Evolutionary conservation across 2,329 filamentous ascomycete species (phyloP), one percentile per base, ranked within the genome.

Genomic region (Alternaria consortialis): DNA sequence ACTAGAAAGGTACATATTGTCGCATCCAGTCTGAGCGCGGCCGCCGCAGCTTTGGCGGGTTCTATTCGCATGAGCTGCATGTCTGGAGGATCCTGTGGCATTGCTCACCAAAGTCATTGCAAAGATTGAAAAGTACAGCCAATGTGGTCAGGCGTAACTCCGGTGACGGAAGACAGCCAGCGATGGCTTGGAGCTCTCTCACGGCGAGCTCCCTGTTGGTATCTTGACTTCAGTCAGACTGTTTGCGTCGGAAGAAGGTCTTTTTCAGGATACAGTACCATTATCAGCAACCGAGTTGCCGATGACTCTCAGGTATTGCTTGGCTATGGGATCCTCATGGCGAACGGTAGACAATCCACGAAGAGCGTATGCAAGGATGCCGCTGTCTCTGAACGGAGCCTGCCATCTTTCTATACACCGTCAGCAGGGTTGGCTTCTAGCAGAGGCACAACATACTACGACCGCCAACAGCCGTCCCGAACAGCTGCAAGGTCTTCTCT

Each of bases 61-160:
- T 79, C 77, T 79, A 39, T 15, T 27, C 29, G 25, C 31, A 44
- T 77, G 48, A 74, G 70, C 47, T 60, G 53, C 36, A 13, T 37
- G 11, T 27, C 31, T 51, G 29, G 25, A 51, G 2, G 3, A 23
- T 23, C 70, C 39, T 70, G 34, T 44, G 27, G 29, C 46, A 36
- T 32, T 50, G 48, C 58, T 61, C 55, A 80, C 77, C 74, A 59
- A 72, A 81, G 50, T 80, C 79, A 20, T 78, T 77, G 64, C 80
- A 81, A 15, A 82, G 75, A 60, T 83, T 83, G 68, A 80, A 79
- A 12, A 83, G 66, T 2, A 82, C 81, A 39, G 76, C 80, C 32
- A 80, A 68, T 46, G 78, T 72, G 15, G 75, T 76, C 5, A 63
- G 55, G 9, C 56, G 57, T 17, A 80, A 58, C 5, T 72, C 65